Conservation (phyloP, 192 early-diverging fungal species). For the Coemansia sp. region DNA sequence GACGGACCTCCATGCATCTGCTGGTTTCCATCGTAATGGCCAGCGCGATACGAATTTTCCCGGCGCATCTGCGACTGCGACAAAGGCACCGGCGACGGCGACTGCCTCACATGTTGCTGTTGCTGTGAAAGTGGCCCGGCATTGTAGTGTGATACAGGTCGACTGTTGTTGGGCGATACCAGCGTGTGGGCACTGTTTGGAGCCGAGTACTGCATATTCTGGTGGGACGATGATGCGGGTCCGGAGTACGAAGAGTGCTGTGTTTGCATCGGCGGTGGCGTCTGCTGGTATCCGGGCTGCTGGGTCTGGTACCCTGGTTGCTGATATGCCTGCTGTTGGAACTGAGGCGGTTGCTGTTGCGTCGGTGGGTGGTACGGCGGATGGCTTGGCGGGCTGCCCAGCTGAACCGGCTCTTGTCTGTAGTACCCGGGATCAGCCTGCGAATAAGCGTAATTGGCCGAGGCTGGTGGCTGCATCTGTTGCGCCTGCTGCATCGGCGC, state of each 20-base stretch:
- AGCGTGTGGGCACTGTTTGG: not conserved
- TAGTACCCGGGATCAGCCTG: constrained; percentile 16
- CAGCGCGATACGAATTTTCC: constrained; percentile 20
- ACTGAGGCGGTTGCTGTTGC: constrained; percentile 13
- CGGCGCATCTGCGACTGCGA: constrained; percentile 38
- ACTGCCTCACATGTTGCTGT: constrained; percentile 14
- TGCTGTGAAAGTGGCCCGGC: constrained; percentile 15
- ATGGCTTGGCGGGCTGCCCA: constrained; percentile 1
- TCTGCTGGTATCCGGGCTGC: constrained; percentile 4
- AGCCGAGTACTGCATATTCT: too few relatives aligned
- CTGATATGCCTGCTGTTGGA: not conserved
- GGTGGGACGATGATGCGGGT: not conserved
- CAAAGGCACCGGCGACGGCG: constrained; percentile 16
- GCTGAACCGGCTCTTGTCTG: constrained; percentile 15
- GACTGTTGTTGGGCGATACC: constrained; percentile 2
- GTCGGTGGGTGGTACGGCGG: constrained; percentile 6
- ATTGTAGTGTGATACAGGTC: not conserved
- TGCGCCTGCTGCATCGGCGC: not conserved
- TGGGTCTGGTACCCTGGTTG: not conserved
- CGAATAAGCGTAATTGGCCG: constrained; percentile 7
- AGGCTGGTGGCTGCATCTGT: constrained; percentile 6
- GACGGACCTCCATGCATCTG: too few relatives aligned
- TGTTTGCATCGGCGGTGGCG: not conserved
- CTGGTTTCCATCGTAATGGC: constrained; percentile 6
- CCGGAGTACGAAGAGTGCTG: not conserved